Conservation (phyloP, 192 early-diverging fungal species). For the Backusella westeae region DNA sequence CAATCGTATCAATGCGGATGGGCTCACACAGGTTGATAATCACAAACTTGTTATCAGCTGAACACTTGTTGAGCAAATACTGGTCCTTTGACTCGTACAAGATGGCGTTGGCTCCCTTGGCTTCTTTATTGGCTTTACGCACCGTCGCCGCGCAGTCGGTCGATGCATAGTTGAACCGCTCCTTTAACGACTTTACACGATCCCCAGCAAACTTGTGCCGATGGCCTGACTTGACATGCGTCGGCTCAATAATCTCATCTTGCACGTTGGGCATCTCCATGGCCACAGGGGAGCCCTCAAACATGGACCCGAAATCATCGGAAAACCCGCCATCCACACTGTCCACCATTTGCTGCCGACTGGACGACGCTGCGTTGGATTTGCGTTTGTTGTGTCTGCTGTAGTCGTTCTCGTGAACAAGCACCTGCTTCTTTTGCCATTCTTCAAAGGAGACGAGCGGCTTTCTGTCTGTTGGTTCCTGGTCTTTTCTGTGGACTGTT, state of each 20-base stretch:
- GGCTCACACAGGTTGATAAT: constrained; percentile 95
- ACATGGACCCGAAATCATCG: constrained; percentile 38
- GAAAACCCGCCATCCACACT: constrained; percentile 37
- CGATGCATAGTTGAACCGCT: constrained; percentile 95
- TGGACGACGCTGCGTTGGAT: neutral
- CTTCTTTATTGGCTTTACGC: constrained; percentile 79
- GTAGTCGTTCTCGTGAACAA: constrained; percentile 17
- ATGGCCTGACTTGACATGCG: neutral
- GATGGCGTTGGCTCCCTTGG: constrained; percentile 78
- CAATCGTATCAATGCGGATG: constrained; percentile 86
- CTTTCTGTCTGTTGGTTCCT: neutral
- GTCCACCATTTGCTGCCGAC: constrained; percentile 27
- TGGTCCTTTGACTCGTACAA: constrained; percentile 89
- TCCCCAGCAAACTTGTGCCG: too few species aligned
- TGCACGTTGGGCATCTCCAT: neutral
- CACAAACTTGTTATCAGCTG: constrained; percentile 73
- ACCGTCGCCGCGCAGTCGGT: constrained; percentile 92
- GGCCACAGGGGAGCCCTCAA: constrained; percentile 20
- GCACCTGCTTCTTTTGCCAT: constrained; percentile 29
- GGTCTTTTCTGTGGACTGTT: neutral
- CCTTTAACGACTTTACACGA: constrained; percentile 54
- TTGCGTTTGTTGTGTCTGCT: neutral
- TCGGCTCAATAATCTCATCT: neutral
- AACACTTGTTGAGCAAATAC: constrained; percentile 95
- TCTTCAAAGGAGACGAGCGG: constrained; percentile 37